Evolutionary conservation across 306 rosid genomes (phyloP), one percentile per base, ranked within the genome.

Genomic region (Quercus alba): DNA sequence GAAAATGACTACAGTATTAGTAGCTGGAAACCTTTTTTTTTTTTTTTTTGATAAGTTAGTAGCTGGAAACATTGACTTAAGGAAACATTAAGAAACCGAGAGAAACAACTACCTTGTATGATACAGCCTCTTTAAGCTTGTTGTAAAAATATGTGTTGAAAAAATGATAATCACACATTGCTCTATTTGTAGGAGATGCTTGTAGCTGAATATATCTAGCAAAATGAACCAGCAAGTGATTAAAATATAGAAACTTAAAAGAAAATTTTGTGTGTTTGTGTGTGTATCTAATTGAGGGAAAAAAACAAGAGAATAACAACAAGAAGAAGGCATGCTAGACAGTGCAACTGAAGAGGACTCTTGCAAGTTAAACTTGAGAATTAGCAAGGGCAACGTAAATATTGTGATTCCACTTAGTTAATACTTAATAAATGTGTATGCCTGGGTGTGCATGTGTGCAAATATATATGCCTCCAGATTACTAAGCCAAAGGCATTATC

Each of bases 121-220:
- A 87, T 55, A 88, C 89, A 79, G 94, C 97, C 80, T 93, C 95
- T 84, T 86, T 89, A 70, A 95, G 95, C 93, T 94, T 95, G 74
- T 90, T 78, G 87, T 93, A 95, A 81, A 95, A 95, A 87, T 87
- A 95, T 31, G 99, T 95, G 79, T 93, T 95, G 81, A 95, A 89
- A 81, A 95, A 90, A 84, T 93, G 97, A 87, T 84, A 95, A 77
- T 88, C 89, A n/a, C 80, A 81, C 74, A 72, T 83, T 49, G 86
- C 84, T 66, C 71, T 82, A 79, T 81, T 77, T 78, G 88, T 70
- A 77, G 84, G 85, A 81, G 91, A 88, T 73, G 90, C 90, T 78
- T 86, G 96, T 80, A 87, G 93, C 83, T 89, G 90, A 82, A 95
- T 79, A 85, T 91, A 93, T 79, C 99, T 95, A 84, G 78, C 80